These are phyloP conservation scores for Rubroboletus satanas DNA, from an alignment of 768 basidiomycete species.

Conservation along the genomic window DNA sequence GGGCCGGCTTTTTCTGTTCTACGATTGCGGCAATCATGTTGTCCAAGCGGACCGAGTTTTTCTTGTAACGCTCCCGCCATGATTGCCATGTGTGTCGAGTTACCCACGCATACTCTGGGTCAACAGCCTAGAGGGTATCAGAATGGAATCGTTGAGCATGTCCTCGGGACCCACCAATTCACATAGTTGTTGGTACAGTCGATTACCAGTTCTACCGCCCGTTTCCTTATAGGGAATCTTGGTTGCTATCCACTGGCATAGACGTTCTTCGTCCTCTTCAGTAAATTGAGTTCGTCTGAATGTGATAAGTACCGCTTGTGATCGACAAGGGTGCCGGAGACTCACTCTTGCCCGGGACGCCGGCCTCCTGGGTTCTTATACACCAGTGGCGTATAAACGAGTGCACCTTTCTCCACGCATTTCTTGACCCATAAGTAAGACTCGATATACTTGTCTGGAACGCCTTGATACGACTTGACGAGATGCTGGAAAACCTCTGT, in stretches of 20 bases:
- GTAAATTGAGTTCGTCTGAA: slow-evolving; percentile 74
- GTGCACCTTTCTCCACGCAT: slow-evolving; percentile 64
- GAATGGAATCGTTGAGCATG: not conserved
- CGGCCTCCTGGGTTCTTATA: slow-evolving; percentile 84
- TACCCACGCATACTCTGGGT: slow-evolving; percentile 78
- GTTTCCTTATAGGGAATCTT: slow-evolving; percentile 84
- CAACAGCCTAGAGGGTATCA: slow-evolving; percentile 42
- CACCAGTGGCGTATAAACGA: slow-evolving; percentile 69
- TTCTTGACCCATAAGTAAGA: slow-evolving; percentile 83
- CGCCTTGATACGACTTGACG: slow-evolving; percentile 66
- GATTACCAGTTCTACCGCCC: slow-evolving; percentile 77
- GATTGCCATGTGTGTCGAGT: slow-evolving; percentile 85
- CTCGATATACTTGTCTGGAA: slow-evolving; percentile 72
- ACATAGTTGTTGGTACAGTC: slow-evolving; percentile 76
- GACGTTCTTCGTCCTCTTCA: slow-evolving; percentile 67
- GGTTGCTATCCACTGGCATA: slow-evolving; percentile 76
- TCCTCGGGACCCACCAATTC: slow-evolving; percentile 50
- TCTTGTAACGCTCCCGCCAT: slow-evolving; percentile 87
- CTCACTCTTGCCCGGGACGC: slow-evolving; percentile 77
- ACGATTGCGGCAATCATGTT: slow-evolving; percentile 60
- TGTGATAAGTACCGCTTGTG: not conserved
- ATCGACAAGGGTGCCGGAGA: not conserved
- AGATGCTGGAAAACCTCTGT: slow-evolving; percentile 74
- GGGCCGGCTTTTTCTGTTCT: slow-evolving; percentile 60
- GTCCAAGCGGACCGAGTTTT: slow-evolving; percentile 69